Evolutionary conservation across 257 asterid genomes (phyloP).

Genomic region (Nicotiana paniculata): DNA sequence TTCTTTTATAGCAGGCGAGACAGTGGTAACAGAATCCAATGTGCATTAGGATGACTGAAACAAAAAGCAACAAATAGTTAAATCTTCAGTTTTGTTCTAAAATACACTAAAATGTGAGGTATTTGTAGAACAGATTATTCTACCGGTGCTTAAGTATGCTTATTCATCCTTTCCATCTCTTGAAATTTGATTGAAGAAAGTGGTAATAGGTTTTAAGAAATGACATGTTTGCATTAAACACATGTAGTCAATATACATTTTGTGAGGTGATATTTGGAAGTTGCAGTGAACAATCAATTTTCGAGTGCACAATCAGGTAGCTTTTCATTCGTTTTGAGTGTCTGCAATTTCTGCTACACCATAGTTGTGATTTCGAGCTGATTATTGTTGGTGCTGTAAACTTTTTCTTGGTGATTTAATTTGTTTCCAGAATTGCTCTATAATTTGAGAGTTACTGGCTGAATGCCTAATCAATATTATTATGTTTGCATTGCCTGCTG

Average conservation of each 20-base stretch:
- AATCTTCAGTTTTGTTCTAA: not conserved
- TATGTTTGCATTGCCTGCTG: not conserved
- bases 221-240: too few species aligned
- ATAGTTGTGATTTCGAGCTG: not conserved
- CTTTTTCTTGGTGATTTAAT: not conserved
- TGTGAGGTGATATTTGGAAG: too few species aligned
- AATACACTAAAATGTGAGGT: not conserved
- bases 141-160: not conserved
- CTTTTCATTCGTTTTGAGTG: not conserved
- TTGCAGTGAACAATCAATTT: too few species aligned
- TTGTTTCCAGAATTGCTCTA: too few species aligned
- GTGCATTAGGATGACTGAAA: too few species aligned
- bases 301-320: conserved; percentile 20
- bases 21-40: too few species aligned
- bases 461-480: not conserved
- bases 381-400: not conserved
- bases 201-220: not conserved
- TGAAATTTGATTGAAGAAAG: not conserved
- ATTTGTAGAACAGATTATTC: not conserved
- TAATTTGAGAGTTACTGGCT: not conserved
- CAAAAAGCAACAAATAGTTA: too few species aligned
- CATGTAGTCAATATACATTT: too few species aligned
- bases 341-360: not conserved
- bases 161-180: not conserved
- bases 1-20: too few species aligned